These are phyloP conservation scores for Laetiporus sulphureus DNA, from an alignment of 1,284 basidiomycete genomes.

Conservation along the genomic window DNA sequence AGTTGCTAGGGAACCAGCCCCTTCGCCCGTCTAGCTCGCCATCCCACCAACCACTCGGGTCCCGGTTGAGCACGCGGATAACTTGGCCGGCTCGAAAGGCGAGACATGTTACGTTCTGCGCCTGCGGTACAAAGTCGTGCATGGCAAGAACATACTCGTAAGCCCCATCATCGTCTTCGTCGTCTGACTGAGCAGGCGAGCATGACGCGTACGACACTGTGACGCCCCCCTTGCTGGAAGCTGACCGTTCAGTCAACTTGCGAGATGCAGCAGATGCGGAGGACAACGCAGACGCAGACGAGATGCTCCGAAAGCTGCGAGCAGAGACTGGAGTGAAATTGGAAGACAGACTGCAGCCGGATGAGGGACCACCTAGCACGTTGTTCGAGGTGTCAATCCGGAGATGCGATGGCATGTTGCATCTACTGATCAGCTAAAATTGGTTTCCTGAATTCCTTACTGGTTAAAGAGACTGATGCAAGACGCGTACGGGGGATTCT, in stretches of 20 bases:
- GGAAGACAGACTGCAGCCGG: conserved; percentile 19
- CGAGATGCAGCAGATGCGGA: conserved; percentile 21
- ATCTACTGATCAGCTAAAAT: too few species aligned
- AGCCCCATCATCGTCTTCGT: conserved; percentile 30
- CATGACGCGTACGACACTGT: conserved; percentile 1
- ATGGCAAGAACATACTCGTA: conserved; percentile 78
- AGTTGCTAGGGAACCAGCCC: conserved; percentile 99
- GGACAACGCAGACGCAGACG: conserved; percentile 20
- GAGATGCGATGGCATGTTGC: too few species aligned
- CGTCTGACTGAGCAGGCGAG: background rate
- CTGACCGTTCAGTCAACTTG: conserved; percentile 1
- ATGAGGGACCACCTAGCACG: conserved; percentile 26
- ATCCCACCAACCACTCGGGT: conserved; percentile 97
- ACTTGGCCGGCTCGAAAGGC: conserved; percentile 86
- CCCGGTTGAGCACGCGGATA: conserved; percentile 84
- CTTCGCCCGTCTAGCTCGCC: conserved; percentile 82
- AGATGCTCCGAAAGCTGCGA: conserved; percentile 12
- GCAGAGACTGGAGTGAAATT: conserved; percentile 12
- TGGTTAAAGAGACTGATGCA: too few species aligned
- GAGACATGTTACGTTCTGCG: conserved; percentile 76
- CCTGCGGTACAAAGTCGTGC: conserved; percentile 77
- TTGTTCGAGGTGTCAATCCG: conserved; percentile 39
- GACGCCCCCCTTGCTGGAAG: conserved; percentile 12
- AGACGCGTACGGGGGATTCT: too few species aligned
- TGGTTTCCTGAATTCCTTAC: too few species aligned